Evolutionary conservation across 2,329 filamentous ascomycete genomes (phyloP).

Genomic region (Colletotrichum sp.): DNA sequence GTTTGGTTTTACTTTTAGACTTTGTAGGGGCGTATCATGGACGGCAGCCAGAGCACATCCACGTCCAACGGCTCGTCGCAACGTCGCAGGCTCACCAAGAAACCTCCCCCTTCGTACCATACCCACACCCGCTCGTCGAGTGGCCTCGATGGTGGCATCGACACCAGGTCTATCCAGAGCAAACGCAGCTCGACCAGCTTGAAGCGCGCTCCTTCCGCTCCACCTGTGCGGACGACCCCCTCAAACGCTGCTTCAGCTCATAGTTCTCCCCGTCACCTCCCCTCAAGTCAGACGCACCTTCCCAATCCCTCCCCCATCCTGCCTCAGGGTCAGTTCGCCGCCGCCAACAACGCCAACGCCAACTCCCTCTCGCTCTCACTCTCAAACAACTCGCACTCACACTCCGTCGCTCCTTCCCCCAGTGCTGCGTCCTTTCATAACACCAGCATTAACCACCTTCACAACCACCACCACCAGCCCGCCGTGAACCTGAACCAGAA

Average conservation of each 20-base stretch:
- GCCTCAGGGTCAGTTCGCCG: conserved; percentile 49
- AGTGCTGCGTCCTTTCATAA: conserved; percentile 1
- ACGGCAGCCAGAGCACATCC: conserved; percentile 42
- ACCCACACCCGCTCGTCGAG: conserved; percentile 49
- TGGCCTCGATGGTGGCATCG: conserved; percentile 58
- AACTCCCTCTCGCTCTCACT: neutral
- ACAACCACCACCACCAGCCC: neutral
- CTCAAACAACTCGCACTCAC: neutral
- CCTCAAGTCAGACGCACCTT: conserved; percentile 37
- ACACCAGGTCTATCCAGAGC: conserved; percentile 63
- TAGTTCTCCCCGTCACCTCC: conserved; percentile 49
- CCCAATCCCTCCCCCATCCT: conserved; percentile 53
- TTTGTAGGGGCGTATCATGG: conserved; percentile 45
- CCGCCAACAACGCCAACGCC: neutral
- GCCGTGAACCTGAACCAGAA: conserved; percentile 19
- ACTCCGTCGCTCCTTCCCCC: conserved; percentile 14
- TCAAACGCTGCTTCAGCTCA: conserved; percentile 39
- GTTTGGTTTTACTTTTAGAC: conserved; percentile 16
- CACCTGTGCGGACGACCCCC: conserved; percentile 50
- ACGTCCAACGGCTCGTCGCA: conserved; percentile 52
- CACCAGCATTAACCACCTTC: neutral
- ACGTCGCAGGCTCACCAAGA: conserved; percentile 69
- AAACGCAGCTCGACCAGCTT: conserved; percentile 69
- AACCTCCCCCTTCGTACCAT: conserved; percentile 55
- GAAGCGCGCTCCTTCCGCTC: conserved; percentile 65